Percentiles rank a stretch among this genome's conserved stretches.
Evolutionary conservation across 163 green algal species (phyloP).

Genomic region (Botryococcus braunii): DNA sequence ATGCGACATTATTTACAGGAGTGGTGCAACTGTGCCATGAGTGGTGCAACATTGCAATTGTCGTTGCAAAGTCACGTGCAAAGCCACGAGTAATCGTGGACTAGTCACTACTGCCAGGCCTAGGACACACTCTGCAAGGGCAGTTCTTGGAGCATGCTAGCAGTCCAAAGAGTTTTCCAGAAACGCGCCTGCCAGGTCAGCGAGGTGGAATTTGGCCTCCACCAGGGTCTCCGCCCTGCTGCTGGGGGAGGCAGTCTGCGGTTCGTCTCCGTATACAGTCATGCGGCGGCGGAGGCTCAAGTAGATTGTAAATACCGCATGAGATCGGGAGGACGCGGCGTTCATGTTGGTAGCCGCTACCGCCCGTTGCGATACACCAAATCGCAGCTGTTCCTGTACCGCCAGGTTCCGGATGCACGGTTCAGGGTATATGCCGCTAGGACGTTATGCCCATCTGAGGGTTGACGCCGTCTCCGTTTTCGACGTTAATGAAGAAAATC

Average conservation of each 20-base stretch:
- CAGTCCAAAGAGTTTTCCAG: no score
- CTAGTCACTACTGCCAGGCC: background rate
- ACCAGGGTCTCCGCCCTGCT: background rate
- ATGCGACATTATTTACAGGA: background rate
- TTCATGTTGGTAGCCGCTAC: slow-evolving; percentile 67
- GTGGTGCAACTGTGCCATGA: background rate
- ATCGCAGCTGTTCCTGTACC: no score
- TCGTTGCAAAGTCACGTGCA: background rate
- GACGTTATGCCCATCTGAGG: no score
- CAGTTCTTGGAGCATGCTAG: background rate
- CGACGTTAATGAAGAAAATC: no score
- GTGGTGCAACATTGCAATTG: background rate
- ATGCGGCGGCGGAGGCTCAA: background rate
- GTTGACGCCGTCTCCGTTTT: no score
- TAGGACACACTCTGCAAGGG: background rate
- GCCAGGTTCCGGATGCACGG: no score
- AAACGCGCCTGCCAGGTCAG: background rate
- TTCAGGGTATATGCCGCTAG: no score
- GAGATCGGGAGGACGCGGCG: slow-evolving; percentile 44
- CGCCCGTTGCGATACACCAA: no score
- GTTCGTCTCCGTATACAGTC: no score
- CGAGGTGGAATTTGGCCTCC: background rate
- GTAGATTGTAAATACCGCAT: slow-evolving; percentile 43
- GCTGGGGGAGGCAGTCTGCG: background rate
- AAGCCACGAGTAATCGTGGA: background rate